Evolutionary conservation across 2,329 filamentous ascomycete genomes (phyloP), one percentile per base, ranked within the genome.

Genomic region (Zasmidium angulare): DNA sequence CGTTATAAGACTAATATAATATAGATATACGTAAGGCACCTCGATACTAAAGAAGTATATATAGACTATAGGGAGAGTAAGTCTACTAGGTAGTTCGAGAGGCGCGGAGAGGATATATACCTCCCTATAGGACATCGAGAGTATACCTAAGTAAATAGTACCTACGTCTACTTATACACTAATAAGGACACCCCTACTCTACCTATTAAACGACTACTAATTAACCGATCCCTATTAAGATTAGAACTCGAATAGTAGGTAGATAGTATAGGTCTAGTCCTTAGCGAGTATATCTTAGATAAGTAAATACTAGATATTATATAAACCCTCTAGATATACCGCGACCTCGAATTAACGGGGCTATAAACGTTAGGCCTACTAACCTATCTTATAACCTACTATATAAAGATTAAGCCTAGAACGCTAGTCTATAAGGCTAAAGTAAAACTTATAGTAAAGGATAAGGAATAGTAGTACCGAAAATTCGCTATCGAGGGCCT

Each of bases 381-480:
- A 17, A 55, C 23, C n/a, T 4, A 49, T 23, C 24, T 55, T 6
- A 48, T 55, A 4, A 29, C 48, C n/a, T 31, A 55, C 23, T 12
- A 19, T 19, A 49, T 40, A 19, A 14, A 19, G 1, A 49, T 55
- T 36, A 55, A 49, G 53, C 20, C 24, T 9, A 23, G 53, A 6
- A 55, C 20, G 2, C 53, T 23, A 49, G 26, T 55, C 26, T 55
- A 55, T 49, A 49, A 49, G 17, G 53, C 53, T 11, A 22, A 31
- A 2, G 21, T 26, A 19, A 22, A 29, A 12, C 36, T 31, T 20
- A 48, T 55, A 55, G 40, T 23, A 6, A 17, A 6, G 17, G 23
- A 55, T n/a, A 55, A 55, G 24, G 53, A 55, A 20, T 55, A 55
- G 53, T 49, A 55, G 23, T 55, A 48, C n/a, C 22, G 46, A 14